These are phyloP conservation scores for Gracilaria vermiculophylla DNA, from an alignment of 23 red algal genomes.

Conservation along the genomic window DNA sequence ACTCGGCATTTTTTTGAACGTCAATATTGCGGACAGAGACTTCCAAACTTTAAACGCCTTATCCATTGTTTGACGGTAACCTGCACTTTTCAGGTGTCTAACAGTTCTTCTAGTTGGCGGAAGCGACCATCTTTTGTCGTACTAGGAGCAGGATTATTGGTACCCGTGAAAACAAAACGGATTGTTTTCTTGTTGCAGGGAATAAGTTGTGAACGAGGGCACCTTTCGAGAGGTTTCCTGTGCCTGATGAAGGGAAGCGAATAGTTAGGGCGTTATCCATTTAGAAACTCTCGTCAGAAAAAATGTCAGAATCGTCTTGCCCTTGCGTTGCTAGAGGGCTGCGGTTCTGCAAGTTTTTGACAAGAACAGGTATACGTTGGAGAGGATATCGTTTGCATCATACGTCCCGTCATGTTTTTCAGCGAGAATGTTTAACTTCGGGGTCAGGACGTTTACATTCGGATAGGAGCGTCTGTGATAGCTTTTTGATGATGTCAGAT, in stretches of 20 bases:
- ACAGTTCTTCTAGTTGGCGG: too few relatives aligned
- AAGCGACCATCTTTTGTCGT: too few relatives aligned
- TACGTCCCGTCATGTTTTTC: neutral
- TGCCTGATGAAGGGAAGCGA: neutral
- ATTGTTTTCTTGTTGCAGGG: too few relatives aligned
- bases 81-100: neutral
- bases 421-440: too few relatives aligned
- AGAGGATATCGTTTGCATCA: neutral
- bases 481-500: neutral
- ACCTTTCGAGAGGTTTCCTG: neutral
- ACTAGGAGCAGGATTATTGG: too few relatives aligned
- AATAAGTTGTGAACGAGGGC: too few relatives aligned
- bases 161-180: too few relatives aligned
- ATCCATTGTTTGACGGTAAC: too few relatives aligned
- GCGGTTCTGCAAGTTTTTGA: too few relatives aligned
- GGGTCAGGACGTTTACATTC: too few relatives aligned
- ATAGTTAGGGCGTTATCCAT: neutral
- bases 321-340: too few relatives aligned
- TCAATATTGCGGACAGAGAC: neutral
- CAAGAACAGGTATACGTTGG: neutral
- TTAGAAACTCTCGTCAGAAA: slow-evolving; percentile 6
- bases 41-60: neutral
- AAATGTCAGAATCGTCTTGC: neutral
- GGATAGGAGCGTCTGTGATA: neutral
- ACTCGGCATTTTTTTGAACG: too few relatives aligned